These are phyloP conservation scores for Ophiosphaerella narmari DNA, from an alignment of 2,329 filamentous ascomycete species.

Conservation along the genomic window DNA sequence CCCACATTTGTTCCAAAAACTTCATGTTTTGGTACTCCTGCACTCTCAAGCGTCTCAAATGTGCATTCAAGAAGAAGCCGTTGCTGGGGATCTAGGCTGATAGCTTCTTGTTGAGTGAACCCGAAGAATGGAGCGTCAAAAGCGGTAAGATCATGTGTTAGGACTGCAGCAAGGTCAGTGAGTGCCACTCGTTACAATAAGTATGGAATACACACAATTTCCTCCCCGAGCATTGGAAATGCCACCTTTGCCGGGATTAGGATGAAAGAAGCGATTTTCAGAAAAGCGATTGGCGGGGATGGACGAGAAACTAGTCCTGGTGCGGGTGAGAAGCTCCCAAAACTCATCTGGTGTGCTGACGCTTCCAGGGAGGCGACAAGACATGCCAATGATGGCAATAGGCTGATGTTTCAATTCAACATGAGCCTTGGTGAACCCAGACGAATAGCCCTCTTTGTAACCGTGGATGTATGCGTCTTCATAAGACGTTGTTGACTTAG, in stretches of 20 bases:
- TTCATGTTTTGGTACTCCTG: constrained; percentile 34
- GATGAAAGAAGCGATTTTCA: constrained; percentile 45
- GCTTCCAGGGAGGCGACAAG: constrained; percentile 31
- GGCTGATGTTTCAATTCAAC: constrained; percentile 24
- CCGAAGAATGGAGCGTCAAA: constrained; percentile 42
- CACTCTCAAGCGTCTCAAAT: constrained; percentile 49
- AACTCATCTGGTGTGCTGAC: constrained; percentile 32
- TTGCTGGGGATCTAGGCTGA: constrained; percentile 40
- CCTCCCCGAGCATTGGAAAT: constrained; percentile 40
- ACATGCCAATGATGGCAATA: constrained; percentile 49
- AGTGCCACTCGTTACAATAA: neutral
- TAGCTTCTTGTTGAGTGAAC: constrained; percentile 33
- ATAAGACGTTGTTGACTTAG: constrained; percentile 6
- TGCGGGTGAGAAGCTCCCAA: constrained; percentile 31
- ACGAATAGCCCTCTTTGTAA: constrained; percentile 25
- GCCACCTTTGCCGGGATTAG: constrained; percentile 37
- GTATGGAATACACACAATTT: constrained; percentile 11
- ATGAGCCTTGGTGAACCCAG: constrained; percentile 16
- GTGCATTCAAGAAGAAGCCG: constrained; percentile 38
- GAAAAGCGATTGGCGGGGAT: constrained; percentile 48
- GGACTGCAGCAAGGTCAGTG: constrained; percentile 3
- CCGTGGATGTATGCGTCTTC: constrained; percentile 21
- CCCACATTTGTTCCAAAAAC: constrained; percentile 33
- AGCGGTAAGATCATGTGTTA: constrained; percentile 20
- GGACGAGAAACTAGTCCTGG: constrained; percentile 36